Conservation (phyloP, 345 rosid species). For the Salix arbutifolia region DNA sequence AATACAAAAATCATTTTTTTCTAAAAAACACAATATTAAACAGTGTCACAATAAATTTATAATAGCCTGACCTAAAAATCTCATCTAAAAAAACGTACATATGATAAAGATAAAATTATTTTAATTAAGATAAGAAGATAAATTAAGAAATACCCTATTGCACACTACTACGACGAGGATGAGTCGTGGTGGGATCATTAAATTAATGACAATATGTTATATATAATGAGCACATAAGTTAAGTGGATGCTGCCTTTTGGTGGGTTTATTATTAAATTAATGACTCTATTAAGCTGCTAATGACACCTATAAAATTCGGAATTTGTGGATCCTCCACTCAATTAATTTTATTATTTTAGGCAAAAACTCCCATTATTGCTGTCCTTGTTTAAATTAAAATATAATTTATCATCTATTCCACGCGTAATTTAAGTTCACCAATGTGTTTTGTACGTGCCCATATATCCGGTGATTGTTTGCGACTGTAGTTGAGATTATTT, state of each 20-base stretch:
- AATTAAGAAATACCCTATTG: too few relatives aligned
- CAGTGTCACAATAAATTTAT: too few relatives aligned
- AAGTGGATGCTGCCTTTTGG: neutral
- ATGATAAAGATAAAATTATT: too few relatives aligned
- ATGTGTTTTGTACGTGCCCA: neutral
- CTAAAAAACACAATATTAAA: too few relatives aligned
- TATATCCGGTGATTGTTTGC: too few relatives aligned
- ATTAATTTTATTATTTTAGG: neutral
- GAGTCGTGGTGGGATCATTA: neutral
- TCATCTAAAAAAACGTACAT: too few relatives aligned
- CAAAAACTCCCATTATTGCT: neutral
- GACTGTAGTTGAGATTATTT: too few relatives aligned
- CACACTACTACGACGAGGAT: too few relatives aligned
- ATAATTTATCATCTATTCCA: neutral
- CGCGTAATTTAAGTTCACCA: neutral
- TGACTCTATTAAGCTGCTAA: neutral
- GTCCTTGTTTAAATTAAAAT: neutral
- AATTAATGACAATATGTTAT: neutral
- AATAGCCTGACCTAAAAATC: too few relatives aligned
- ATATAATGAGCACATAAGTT: too few relatives aligned
- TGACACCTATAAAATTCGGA: neutral
- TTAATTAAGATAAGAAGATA: too few relatives aligned
- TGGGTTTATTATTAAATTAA: neutral
- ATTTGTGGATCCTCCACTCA: neutral
- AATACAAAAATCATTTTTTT: too few relatives aligned